These are phyloP conservation scores for Globisporangium acanthophoron DNA, from an alignment of 352 stramenopile species.

Conservation along the genomic window DNA sequence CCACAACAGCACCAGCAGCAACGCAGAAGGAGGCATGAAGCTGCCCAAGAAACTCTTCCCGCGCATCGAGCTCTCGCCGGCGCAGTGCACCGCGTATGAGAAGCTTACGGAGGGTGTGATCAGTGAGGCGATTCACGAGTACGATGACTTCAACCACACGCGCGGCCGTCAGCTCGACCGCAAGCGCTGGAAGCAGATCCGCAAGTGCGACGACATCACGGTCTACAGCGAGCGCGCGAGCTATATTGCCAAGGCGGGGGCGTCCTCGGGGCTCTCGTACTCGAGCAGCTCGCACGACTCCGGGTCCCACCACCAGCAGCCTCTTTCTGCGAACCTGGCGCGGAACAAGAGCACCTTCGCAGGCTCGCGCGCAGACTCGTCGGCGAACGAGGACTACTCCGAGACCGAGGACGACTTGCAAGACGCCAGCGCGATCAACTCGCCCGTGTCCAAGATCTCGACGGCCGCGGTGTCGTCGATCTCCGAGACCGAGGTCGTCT, in stretches of 20 bases:
- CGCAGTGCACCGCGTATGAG: conserved; percentile 19
- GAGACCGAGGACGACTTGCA: not conserved
- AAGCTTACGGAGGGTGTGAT: conserved; percentile 26
- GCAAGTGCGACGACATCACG: conserved; percentile 24
- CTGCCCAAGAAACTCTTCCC: conserved; percentile 24
- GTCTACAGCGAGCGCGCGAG: conserved; percentile 26
- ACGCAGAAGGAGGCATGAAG: conserved; percentile 17
- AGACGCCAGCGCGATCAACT: not conserved
- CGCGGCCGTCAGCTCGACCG: conserved; percentile 21
- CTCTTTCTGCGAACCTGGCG: too few relatives aligned
- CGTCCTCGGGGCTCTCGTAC: not conserved
- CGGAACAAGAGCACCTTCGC: too few relatives aligned
- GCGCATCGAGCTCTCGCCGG: conserved; percentile 18
- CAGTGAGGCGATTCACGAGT: conserved; percentile 25
- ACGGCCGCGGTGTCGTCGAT: not conserved
- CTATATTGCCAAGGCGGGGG: too few relatives aligned
- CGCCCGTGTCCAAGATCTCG: conserved; percentile 1
- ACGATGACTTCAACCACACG: conserved; percentile 30
- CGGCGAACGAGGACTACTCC: not conserved
- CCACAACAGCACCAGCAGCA: too few relatives aligned
- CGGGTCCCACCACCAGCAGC: too few relatives aligned
- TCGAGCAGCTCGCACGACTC: not conserved
- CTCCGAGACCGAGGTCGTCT: not conserved
- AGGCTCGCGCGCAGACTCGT: too few relatives aligned
- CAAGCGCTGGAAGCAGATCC: conserved; percentile 35